Conservation (phyloP, 352 stramenopile genomes). For the Phytophthora hybrid region DNA sequence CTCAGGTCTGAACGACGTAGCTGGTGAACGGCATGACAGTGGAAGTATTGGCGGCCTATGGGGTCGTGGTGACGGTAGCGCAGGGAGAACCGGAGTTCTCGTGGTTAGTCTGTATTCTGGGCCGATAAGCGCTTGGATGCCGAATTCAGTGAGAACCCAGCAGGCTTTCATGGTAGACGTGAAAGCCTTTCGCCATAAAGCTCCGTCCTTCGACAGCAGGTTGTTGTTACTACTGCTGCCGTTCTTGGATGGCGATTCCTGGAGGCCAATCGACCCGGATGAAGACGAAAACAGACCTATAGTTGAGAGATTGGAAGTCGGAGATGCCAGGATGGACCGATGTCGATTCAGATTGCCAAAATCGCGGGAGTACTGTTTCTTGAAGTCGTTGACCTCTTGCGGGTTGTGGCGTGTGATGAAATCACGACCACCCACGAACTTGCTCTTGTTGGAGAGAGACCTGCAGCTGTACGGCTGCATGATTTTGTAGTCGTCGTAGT, state of each 20-base stretch:
- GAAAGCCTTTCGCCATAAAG: conserved; percentile 59
- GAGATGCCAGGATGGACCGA: conserved; percentile 65
- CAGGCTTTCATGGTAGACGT: conserved; percentile 64
- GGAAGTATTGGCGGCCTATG: conserved; percentile 30
- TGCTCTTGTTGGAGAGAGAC: conserved; percentile 62
- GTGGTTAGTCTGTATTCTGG: conserved; percentile 71
- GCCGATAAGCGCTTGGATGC: conserved; percentile 67
- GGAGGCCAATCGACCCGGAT: conserved; percentile 31
- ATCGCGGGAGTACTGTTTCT: conserved; percentile 79
- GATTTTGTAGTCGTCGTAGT: conserved; percentile 84
- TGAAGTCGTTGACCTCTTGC: conserved; percentile 79
- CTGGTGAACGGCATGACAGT: conserved; percentile 39
- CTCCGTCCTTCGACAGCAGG: conserved; percentile 22
- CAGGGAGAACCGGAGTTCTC: conserved; percentile 49
- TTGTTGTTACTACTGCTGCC: conserved; percentile 28
- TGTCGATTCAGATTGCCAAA: conserved; percentile 73
- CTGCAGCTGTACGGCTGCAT: conserved; percentile 81
- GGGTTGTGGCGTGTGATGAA: conserved; percentile 81
- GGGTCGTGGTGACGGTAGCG: conserved; percentile 19
- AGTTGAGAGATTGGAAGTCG: conserved; percentile 34
- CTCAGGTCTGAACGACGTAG: conserved; percentile 33
- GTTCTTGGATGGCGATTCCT: conserved; percentile 30
- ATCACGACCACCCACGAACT: conserved; percentile 71
- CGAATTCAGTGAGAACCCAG: conserved; percentile 73
- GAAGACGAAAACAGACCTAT: conserved; percentile 38